phyloP scores from a whole-genome alignment of 331 rosid genomes.

The Quercus lobata region DNA sequence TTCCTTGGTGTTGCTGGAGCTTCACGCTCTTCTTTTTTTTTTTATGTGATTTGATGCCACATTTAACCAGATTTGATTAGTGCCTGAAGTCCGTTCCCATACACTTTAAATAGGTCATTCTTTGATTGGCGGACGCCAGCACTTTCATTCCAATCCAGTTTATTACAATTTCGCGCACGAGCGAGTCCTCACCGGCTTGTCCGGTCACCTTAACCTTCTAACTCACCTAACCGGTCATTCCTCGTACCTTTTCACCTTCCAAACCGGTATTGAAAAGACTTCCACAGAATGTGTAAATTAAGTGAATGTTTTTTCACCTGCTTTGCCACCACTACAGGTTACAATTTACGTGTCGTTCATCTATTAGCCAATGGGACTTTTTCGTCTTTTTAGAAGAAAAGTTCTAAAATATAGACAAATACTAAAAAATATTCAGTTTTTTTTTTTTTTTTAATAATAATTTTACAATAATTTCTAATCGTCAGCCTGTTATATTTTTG shows the following conservation, averaged over 20 bases:
- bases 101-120: slow-evolving; percentile 14
- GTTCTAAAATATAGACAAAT: too few relatives aligned
- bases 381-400: too few relatives aligned
- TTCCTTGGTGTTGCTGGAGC: neutral
- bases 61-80: slow-evolving; percentile 33
- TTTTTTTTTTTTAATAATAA: rapidly evolving
- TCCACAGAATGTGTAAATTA: neutral
- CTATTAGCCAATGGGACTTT: neutral
- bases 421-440: too few relatives aligned
- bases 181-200: slow-evolving; percentile 14
- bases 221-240: slow-evolving; percentile 32
- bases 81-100: slow-evolving; percentile 41
- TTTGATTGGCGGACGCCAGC: slow-evolving; percentile 48
- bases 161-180: slow-evolving; percentile 10
- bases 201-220: slow-evolving; percentile 21
- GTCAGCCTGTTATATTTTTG: rapidly evolving
- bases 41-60: slow-evolving; percentile 34
- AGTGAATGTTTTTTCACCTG: neutral
- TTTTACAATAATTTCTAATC: rapidly evolving
- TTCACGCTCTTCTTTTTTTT: neutral
- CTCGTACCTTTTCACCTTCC: slow-evolving; percentile 18
- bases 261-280: slow-evolving; percentile 15
- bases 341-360: neutral
- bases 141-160: slow-evolving; percentile 33
- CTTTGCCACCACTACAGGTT: neutral